Evolutionary conservation across 1,284 basidiomycete species (phyloP).

Genomic region (Ustilago trichophora): DNA sequence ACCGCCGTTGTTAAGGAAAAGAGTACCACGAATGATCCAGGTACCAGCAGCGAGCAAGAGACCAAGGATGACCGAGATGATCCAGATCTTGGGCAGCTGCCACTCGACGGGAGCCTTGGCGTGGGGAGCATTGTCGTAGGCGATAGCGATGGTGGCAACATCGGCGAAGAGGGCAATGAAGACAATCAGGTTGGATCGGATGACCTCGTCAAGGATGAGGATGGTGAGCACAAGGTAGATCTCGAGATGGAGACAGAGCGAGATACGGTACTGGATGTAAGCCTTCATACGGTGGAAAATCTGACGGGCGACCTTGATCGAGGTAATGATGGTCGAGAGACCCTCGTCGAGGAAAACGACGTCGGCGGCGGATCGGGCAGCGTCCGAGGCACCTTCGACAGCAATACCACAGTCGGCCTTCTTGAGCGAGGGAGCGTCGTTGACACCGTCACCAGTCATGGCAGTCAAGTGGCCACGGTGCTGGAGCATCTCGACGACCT

Average conservation of each 20-base stretch:
- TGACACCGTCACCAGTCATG: slow-evolving; percentile 69
- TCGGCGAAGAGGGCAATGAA: slow-evolving; percentile 73
- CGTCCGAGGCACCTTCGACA: slow-evolving; percentile 70
- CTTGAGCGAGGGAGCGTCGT: slow-evolving; percentile 70
- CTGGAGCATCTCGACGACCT: slow-evolving; percentile 72
- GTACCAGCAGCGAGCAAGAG: slow-evolving; percentile 70
- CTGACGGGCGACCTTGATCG: slow-evolving; percentile 72
- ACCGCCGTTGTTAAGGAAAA: slow-evolving; percentile 70
- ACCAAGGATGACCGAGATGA: slow-evolving; percentile 70
- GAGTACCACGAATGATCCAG: slow-evolving; percentile 71
- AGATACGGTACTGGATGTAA: slow-evolving; percentile 68
- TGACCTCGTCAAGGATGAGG: slow-evolving; percentile 71
- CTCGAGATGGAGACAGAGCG: slow-evolving; percentile 72
- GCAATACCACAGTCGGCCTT: slow-evolving; percentile 71
- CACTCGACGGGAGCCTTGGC: slow-evolving; percentile 71
- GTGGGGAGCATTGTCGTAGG: slow-evolving; percentile 71
- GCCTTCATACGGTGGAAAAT: slow-evolving; percentile 74
- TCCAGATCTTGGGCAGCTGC: slow-evolving; percentile 73
- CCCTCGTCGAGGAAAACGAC: slow-evolving; percentile 72
- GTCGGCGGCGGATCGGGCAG: slow-evolving; percentile 70
- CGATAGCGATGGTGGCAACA: slow-evolving; percentile 70
- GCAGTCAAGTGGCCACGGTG: slow-evolving; percentile 72
- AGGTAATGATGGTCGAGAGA: slow-evolving; percentile 70
- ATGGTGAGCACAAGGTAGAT: slow-evolving; percentile 71
- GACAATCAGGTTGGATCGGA: slow-evolving; percentile 72